These are phyloP conservation scores for Rhinocladiella mackenziei DNA, from an alignment of 2,329 filamentous ascomycete species.

Conservation along the genomic window DNA sequence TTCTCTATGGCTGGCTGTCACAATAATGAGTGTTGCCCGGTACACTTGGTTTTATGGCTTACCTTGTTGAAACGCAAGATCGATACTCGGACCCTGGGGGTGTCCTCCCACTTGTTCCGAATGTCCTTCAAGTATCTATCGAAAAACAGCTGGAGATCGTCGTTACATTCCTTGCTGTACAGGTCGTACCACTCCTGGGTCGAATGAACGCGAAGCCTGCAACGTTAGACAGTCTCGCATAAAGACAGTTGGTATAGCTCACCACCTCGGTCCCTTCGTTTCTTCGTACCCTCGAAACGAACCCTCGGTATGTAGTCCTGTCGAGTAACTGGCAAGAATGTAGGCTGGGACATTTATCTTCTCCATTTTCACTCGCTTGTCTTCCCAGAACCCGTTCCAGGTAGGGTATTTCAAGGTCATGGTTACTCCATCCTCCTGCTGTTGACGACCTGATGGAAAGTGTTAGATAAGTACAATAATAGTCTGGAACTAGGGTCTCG, in stretches of 20 bases:
- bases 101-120: conserved; percentile 46
- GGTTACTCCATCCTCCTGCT: conserved; percentile 42
- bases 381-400: conserved; percentile 31
- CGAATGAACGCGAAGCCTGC: conserved; percentile 37
- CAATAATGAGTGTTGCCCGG: too few relatives aligned
- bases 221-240: neutral
- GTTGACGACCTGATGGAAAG: too few relatives aligned
- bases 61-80: conserved; percentile 33
- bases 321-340: conserved; percentile 36
- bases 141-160: conserved; percentile 44
- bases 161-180: conserved; percentile 34
- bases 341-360: conserved; percentile 36
- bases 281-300: conserved; percentile 39
- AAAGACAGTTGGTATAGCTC: too few relatives aligned
- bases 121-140: conserved; percentile 44
- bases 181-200: conserved; percentile 48
- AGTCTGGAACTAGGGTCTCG: too few relatives aligned
- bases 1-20: neutral
- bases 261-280: too few relatives aligned
- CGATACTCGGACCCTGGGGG: conserved; percentile 39
- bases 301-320: conserved; percentile 37
- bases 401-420: conserved; percentile 40
- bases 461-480: too few relatives aligned
- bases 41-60: too few relatives aligned
- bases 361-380: conserved; percentile 21